A percentile compares a stretch with the other conserved stretches of the same genome.
phyloP scores from a whole-genome alignment of 139 green algal species.

The Haematococcus lacustris region DNA sequence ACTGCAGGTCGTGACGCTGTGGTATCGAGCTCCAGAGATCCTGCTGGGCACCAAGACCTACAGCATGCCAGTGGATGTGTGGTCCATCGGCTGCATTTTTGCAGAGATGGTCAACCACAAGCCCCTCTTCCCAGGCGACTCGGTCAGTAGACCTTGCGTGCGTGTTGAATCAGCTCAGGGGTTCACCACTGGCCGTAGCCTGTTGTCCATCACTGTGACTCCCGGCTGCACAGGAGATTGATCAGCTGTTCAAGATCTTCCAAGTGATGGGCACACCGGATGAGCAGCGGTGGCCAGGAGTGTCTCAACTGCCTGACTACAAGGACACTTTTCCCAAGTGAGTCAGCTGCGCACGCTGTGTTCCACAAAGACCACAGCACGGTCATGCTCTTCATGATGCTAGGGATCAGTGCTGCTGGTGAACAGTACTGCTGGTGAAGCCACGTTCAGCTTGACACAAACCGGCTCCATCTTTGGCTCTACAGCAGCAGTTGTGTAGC shows the following conservation, averaged over 20 bases:
- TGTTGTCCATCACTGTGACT: no score
- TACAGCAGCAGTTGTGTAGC: no score
- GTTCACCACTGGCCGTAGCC: no score
- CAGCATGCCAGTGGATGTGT: slow-evolving; percentile 93
- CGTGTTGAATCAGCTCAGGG: no score
- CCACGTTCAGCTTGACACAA: no score
- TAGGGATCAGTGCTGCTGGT: no score
- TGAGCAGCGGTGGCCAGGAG: slow-evolving; percentile 59
- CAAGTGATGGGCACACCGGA: slow-evolving; percentile 77
- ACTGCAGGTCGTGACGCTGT: slow-evolving; percentile 88
- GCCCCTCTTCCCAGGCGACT: slow-evolving; percentile 73
- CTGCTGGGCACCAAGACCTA: slow-evolving; percentile 92
- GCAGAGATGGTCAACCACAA: slow-evolving; percentile 85
- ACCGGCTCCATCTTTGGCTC: no score
- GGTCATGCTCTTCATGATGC: no score
- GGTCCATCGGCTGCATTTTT: slow-evolving; percentile 97
- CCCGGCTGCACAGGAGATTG: slow-evolving; percentile 78
- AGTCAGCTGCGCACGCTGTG: no score
- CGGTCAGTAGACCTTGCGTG: slow-evolving; percentile 17
- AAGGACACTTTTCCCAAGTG: slow-evolving; percentile 65
- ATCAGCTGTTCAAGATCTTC: slow-evolving; percentile 91
- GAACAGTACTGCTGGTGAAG: no score
- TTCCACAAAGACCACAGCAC: no score
- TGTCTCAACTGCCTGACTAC: slow-evolving; percentile 61
- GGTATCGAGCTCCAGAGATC: slow-evolving; percentile 93